These are phyloP conservation scores for Phytophthora sojae DNA, from an alignment of 352 stramenopile species.

Conservation along the genomic window DNA sequence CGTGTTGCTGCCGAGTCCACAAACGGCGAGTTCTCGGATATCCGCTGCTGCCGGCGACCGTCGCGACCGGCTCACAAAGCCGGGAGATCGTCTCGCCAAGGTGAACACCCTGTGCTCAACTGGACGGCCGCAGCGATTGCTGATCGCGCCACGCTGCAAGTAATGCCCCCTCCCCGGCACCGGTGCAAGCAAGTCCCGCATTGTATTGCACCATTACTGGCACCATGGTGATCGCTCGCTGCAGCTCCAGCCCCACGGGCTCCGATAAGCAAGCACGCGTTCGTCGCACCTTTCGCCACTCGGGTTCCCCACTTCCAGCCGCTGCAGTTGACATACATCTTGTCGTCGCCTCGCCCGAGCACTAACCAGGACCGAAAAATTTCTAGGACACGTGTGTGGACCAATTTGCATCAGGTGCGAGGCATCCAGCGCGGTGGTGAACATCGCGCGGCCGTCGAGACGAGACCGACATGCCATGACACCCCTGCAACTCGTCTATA, in stretches of 20 bases:
- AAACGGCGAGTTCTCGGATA: constrained; percentile 30
- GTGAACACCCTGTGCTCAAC: constrained; percentile 28
- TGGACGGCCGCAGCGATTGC: constrained; percentile 29
- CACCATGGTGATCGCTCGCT: background rate
- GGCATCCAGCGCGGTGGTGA: constrained; percentile 6
- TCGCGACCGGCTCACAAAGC: constrained; percentile 22
- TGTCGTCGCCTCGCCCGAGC: constrained; percentile 32
- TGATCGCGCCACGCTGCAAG: constrained; percentile 18
- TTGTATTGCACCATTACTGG: background rate
- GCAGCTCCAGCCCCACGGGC: constrained; percentile 9
- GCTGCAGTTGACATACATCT: constrained; percentile 29
- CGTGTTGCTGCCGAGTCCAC: constrained; percentile 4
- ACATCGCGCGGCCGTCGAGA: constrained; percentile 3
- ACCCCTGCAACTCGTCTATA: constrained; percentile 32
- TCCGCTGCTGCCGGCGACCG: constrained; percentile 23
- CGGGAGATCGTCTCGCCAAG: constrained; percentile 13
- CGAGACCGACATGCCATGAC: background rate
- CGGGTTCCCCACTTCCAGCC: constrained; percentile 31
- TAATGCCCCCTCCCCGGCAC: constrained; percentile 22
- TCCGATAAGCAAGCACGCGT: constrained; percentile 9
- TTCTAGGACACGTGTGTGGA: constrained; percentile 1
- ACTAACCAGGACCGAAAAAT: constrained; percentile 18
- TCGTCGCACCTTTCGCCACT: constrained; percentile 20
- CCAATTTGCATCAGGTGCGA: constrained; percentile 1
- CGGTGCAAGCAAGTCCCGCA: background rate